A percentile compares a stretch with the other conserved stretches of the same genome.
Conservation (phyloP, 306 rosid genomes). For the barrel medic (Medicago truncatula) region DNA sequence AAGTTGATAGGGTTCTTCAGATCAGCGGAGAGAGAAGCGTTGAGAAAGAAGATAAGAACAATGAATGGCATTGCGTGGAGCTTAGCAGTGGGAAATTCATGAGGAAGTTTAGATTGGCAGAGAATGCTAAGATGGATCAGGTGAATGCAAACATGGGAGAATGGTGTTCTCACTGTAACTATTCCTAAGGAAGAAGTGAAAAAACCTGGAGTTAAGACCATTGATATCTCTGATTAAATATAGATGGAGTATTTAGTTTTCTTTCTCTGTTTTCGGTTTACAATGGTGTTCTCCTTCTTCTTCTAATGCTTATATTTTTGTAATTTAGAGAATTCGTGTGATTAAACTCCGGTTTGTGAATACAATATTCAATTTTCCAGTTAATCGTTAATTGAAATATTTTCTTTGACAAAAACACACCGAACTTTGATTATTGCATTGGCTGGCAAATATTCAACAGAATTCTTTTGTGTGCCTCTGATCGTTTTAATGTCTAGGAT, state of each 20-base stretch:
- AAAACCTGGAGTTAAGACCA: neutral
- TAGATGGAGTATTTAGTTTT: neutral
- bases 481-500: too few species aligned
- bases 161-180: neutral
- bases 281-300: too few species aligned
- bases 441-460: too few species aligned
- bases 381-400: too few species aligned
- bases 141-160: neutral
- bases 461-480: too few species aligned
- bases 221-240: neutral
- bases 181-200: neutral
- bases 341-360: too few species aligned
- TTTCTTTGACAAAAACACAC: too few species aligned
- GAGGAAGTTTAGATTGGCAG: neutral
- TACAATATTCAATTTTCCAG: too few species aligned
- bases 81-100: neutral
- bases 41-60: neutral
- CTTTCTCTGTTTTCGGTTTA: too few species aligned
- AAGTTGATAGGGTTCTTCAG: neutral
- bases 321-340: too few species aligned
- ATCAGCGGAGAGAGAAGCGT: neutral
- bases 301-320: too few species aligned
- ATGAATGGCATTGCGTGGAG: constrained; percentile 5
- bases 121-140: neutral
- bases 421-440: too few species aligned